Conservation (phyloP, 441 rosid genomes). For the Populus tomentosa region DNA sequence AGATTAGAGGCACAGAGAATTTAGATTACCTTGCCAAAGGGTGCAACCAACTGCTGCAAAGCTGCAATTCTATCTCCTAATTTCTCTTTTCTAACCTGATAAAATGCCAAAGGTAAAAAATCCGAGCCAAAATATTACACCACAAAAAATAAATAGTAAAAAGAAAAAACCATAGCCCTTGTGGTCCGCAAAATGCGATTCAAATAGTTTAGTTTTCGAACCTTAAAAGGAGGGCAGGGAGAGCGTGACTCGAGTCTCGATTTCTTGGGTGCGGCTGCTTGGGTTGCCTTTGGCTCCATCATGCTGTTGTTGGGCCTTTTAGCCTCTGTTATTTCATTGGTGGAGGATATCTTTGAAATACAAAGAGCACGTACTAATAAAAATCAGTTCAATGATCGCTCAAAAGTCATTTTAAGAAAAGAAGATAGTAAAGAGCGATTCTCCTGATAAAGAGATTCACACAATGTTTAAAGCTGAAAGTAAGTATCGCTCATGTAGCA, state of each 20-base stretch:
- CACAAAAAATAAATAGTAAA: neutral
- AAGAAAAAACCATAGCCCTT: neutral
- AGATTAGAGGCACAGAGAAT: neutral
- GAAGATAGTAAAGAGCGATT: neutral
- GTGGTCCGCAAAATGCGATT: neutral
- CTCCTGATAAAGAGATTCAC: constrained; percentile 23
- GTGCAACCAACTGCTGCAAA: constrained; percentile 86
- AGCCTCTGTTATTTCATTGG: constrained; percentile 38
- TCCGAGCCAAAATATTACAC: neutral
- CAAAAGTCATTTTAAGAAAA: constrained; percentile 10
- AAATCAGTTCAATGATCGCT: constrained; percentile 16
- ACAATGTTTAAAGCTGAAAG: constrained; percentile 41
- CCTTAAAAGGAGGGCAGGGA: constrained; percentile 86
- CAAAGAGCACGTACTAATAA: neutral
- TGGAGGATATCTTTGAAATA: constrained; percentile 28
- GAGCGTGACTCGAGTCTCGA: constrained; percentile 65
- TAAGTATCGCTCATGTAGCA: constrained; percentile 5
- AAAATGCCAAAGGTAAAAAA: neutral
- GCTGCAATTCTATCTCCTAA: constrained; percentile 89
- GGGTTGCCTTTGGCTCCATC: constrained; percentile 45
- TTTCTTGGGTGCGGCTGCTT: constrained; percentile 59
- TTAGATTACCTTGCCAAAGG: constrained; percentile 83
- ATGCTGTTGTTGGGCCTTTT: constrained; percentile 50
- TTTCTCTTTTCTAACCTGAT: constrained; percentile 83
- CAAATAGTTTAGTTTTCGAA: constrained; percentile 4